Base-by-base conservation (phyloP, 1,139 yeast genomes). In the Saccharomycopsis hybrid region DNA sequence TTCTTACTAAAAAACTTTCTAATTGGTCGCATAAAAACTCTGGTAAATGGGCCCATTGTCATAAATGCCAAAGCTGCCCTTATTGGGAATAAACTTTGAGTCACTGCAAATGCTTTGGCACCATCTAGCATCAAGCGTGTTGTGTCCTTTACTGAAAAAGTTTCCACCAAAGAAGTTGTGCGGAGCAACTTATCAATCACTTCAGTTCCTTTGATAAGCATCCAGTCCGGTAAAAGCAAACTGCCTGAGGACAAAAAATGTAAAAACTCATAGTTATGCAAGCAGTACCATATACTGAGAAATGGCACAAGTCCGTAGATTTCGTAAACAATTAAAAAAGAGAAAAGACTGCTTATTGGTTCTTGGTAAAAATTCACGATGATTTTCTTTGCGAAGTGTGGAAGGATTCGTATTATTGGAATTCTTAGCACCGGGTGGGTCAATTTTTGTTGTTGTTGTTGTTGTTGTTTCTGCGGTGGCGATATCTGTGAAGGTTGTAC, bases 271-370 rank as follows among this genome's bases (percentile, higher is more conserved):
- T 49, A 42, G 29, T 39, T 31, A 27, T 47, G 42, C 30, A 48
- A 28, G 8, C 27, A 7, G 35, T 48, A 48, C 54, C 54, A 50
- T 3, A 32, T 7, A 1, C 43, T 31, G 4, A 44, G 11, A 30
- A 50, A 50, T 24, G 49, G 31, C 8, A 35, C 33, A 3, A 48
- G 11, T 3, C 54, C 54, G 9, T 43, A 8, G 9, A 41, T 5
- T 32, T 49, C 54, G 44, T 42, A 50, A 5, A 50, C 29, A 8
- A 37, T 25, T 7, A 38, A 31, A 41, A 50, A 50, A n/a, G 51
- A 9, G 5, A 43, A 8, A 25, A 50, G 30, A 18, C 35, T 40
- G 30, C 40, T 8, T 7, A 48, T 5, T 3, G 54, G 54, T 13
- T 32, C 28, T 8, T 35, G n/a, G 27, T 28, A 28, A 30, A 48